Conservation (phyloP, 2,329 filamentous ascomycete genomes). For the Graphilbum fragrans region DNA sequence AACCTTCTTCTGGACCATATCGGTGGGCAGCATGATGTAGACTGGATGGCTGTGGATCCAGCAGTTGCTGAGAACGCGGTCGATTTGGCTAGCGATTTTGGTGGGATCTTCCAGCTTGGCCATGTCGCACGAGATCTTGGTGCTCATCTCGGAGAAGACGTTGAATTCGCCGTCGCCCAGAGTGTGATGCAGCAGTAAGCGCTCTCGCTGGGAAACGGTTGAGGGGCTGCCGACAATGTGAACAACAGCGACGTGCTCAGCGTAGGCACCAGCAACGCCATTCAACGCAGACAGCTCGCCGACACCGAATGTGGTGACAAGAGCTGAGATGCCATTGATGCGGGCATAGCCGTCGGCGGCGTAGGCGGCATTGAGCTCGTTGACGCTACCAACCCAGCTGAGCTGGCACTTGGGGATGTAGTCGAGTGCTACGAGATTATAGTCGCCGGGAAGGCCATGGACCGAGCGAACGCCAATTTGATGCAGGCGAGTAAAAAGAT, state of each 20-base stretch:
- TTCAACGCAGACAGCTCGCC: constrained; percentile 42
- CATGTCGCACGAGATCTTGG: constrained; percentile 56
- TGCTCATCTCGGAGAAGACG: constrained; percentile 70
- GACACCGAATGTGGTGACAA: constrained; percentile 49
- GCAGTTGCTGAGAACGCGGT: constrained; percentile 64
- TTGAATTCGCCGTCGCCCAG: constrained; percentile 41
- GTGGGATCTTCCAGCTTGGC: constrained; percentile 58
- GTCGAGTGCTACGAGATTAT: constrained; percentile 40
- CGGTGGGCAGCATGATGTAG: constrained; percentile 72
- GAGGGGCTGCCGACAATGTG: constrained; percentile 31
- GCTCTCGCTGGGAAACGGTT: constrained; percentile 12
- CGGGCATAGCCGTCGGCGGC: constrained; percentile 50
- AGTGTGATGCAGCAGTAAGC: constrained; percentile 32
- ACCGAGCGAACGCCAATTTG: constrained; percentile 34
- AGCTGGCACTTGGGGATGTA: constrained; percentile 32
- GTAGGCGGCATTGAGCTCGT: constrained; percentile 45
- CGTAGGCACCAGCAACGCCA: constrained; percentile 42
- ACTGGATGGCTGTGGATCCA: constrained; percentile 65
- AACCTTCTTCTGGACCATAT: constrained; percentile 66
- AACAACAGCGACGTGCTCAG: constrained; percentile 41
- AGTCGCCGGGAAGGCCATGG: constrained; percentile 40
- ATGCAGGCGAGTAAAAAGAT: constrained; percentile 35
- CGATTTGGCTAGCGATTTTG: constrained; percentile 64
- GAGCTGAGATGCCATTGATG: constrained; percentile 40
- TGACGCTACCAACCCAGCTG: constrained; percentile 36